These are phyloP conservation scores for Bremia lactucae DNA, from an alignment of 352 stramenopile species.

Conservation along the genomic window DNA sequence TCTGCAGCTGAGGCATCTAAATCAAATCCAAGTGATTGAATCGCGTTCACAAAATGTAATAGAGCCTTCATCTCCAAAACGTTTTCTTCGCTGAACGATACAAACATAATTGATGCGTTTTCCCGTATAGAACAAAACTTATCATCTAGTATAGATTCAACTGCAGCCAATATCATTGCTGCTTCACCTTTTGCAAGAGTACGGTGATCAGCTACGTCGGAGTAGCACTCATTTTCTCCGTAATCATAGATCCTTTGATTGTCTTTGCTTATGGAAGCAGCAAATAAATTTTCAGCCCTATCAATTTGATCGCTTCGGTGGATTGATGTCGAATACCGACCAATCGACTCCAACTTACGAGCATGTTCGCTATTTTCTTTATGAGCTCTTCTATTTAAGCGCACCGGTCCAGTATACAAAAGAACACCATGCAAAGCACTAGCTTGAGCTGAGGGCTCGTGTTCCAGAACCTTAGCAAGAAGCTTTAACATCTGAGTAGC, in stretches of 20 bases:
- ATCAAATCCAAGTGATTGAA: conserved; percentile 71
- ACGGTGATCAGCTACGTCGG: conserved; percentile 11
- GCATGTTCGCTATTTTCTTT: conserved; percentile 8
- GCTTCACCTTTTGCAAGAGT: conserved; percentile 16
- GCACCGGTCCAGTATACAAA: conserved; percentile 26
- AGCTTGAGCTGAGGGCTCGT: conserved; percentile 47
- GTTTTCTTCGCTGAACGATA: conserved; percentile 52
- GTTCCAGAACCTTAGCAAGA: conserved; percentile 53
- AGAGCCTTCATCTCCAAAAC: conserved; percentile 65
- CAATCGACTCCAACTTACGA: conserved; percentile 37
- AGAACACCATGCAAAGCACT: conserved; percentile 55
- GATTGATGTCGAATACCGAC: conserved; percentile 60
- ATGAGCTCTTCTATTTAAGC: conserved; percentile 6
- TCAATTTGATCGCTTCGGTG: conserved; percentile 49
- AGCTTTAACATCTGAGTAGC: conserved; percentile 80
- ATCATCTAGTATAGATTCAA: conserved; percentile 25
- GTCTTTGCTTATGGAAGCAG: conserved; percentile 8
- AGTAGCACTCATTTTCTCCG: conserved; percentile 2
- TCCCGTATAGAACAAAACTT: conserved; percentile 11
- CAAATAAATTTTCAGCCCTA: conserved; percentile 69
- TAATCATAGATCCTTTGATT: conserved; percentile 11
- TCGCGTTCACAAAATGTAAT: conserved; percentile 47
- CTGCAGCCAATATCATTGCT: conserved; percentile 18
- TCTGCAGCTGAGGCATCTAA: conserved; percentile 67
- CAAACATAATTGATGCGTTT: conserved; percentile 52